Evolutionary conservation across 371 early-diverging fungal species (phyloP).

Genomic region (Parasitella parasitica): DNA sequence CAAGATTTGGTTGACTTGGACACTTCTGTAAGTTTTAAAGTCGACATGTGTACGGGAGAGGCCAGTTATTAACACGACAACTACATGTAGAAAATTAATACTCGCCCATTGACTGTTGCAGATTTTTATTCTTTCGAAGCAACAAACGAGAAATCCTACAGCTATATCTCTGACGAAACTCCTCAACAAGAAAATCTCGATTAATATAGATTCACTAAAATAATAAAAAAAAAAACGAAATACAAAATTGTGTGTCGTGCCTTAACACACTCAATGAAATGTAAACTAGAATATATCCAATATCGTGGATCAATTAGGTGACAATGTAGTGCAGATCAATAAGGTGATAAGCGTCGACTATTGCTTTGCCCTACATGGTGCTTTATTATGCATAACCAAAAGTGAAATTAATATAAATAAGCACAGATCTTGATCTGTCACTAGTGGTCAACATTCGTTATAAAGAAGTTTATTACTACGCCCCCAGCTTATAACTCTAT

Average conservation of each 20-base stretch:
- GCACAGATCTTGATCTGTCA: no score
- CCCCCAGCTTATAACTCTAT: no score
- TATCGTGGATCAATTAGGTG: no score
- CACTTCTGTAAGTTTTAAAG: slow-evolving; percentile 22
- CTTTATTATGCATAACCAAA: no score
- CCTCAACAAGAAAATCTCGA: slow-evolving; percentile 38
- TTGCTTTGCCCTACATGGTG: no score
- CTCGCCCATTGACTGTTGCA: slow-evolving; percentile 57
- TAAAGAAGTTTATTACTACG: no score
- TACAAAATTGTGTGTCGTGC: neutral
- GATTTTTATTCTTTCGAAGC: slow-evolving; percentile 63
- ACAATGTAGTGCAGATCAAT: no score
- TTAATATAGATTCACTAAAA: slow-evolving; percentile 3
- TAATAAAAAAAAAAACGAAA: neutral
- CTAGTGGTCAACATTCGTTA: no score
- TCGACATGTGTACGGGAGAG: neutral
- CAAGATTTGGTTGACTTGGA: slow-evolving; percentile 40
- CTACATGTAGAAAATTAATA: slow-evolving; percentile 46
- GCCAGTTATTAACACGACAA: neutral
- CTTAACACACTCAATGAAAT: no score
- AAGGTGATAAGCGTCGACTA: no score
- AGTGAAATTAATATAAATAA: no score
- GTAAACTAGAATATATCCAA: no score
- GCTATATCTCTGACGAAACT: slow-evolving; percentile 9
- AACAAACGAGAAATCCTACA: slow-evolving; percentile 37